These are phyloP conservation scores for Xylaria polymorpha DNA, from an alignment of 2,329 filamentous ascomycete genomes.

Conservation along the genomic window DNA sequence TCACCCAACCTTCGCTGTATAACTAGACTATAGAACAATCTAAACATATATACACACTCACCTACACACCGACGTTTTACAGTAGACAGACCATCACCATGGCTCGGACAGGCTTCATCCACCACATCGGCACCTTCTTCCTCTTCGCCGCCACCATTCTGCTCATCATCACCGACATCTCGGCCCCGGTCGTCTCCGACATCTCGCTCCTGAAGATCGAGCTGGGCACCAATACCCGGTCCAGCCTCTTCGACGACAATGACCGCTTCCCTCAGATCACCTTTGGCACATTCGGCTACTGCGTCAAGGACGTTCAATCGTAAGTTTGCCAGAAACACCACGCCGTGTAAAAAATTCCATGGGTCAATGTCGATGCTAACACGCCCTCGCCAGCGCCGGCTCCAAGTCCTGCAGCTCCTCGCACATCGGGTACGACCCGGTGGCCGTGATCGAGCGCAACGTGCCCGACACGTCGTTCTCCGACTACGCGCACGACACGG, in stretches of 20 bases:
- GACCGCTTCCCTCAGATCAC: slow-evolving; percentile 44
- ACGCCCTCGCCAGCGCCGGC: slow-evolving; percentile 32
- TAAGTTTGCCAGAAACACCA: slow-evolving; percentile 35
- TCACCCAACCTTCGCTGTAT: background rate
- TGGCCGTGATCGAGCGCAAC: slow-evolving; percentile 37
- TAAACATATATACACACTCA: background rate
- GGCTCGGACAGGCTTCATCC: slow-evolving; percentile 51
- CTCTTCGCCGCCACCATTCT: slow-evolving; percentile 58
- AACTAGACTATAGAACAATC: background rate
- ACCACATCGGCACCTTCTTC: slow-evolving; percentile 58
- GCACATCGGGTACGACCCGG: slow-evolving; percentile 47
- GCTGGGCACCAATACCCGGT: slow-evolving; percentile 44
- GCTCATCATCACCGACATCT: slow-evolving; percentile 60
- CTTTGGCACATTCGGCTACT: slow-evolving; percentile 62
- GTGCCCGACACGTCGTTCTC: slow-evolving; percentile 49
- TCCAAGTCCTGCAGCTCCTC: slow-evolving; percentile 42
- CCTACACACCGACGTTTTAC: background rate
- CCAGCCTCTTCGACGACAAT: slow-evolving; percentile 21
- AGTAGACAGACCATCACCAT: slow-evolving; percentile 39
- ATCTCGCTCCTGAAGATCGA: slow-evolving; percentile 57
- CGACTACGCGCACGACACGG: slow-evolving; percentile 52
- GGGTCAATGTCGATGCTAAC: background rate
- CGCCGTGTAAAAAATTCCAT: background rate
- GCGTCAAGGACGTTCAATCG: slow-evolving; percentile 42
- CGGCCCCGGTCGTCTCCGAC: slow-evolving; percentile 58